Base-by-base conservation (phyloP, 1,284 basidiomycete species). In the Sporisorium exsertum region DNA sequence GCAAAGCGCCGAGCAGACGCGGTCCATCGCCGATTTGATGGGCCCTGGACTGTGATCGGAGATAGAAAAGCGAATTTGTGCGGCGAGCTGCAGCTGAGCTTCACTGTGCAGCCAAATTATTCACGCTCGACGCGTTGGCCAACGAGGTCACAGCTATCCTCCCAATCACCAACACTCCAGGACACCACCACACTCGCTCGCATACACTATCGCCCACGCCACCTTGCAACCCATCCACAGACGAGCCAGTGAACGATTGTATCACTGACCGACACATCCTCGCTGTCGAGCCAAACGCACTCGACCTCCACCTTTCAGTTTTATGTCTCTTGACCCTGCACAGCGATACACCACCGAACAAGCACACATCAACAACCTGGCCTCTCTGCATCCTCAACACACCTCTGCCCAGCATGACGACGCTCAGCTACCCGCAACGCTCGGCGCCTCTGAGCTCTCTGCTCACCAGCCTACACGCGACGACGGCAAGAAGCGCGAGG, bases 241-340 rank as follows among this genome's bases (percentile, higher is more conserved):
- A 50, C 22, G n/a, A 42, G 67, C 54, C 61, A 60, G 61, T 61
- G 62, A 58, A 50, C 54, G 5, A 15, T 49, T n/a, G 51, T 27
- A 29, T 63, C 67, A 53, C 58, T 50, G 67, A 59, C 64, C 43
- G 18, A 16, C 22, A 63, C 42, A 18, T 46, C 3, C 50, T 20
- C 13, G 37, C 56, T n/a, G 66, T 69, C 66, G 66, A 69, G 66
- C 55, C 27, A 20, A 59, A 8, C 18, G 35, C 22, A 32, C 68
- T 58, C 58, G 58, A 58, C 60, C 59, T 62, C 59, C 55, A 55
- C 59, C 59, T 53, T 27, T 46, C 35, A 35, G 20, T 24, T 65
- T 57, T 70, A 74, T 74, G 72, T 69, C 63, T 70, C 72, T 74
- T 53, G 72, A 70, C 52, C 60, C 60, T 22, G 10, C 45, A 4